Conservation (phyloP, 208 protist species). For the Trypanosoma caninum region DNA sequence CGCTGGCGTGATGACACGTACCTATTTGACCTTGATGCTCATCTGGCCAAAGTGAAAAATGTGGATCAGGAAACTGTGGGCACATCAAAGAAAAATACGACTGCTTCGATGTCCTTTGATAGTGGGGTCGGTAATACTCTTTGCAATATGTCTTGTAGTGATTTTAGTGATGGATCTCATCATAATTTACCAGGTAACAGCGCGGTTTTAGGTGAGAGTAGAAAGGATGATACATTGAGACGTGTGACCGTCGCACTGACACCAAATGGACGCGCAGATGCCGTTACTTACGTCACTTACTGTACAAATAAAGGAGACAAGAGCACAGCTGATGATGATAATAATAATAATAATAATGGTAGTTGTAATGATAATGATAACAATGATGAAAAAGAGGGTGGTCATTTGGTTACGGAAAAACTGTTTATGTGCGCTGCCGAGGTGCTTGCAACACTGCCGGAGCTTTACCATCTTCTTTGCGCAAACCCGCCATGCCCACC, state of each 20-base stretch:
- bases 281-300: constrained; percentile 79
- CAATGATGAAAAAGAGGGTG: not conserved
- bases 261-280: constrained; percentile 89
- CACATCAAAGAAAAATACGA: not conserved
- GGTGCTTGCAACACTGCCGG: constrained; percentile 62
- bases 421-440: constrained; percentile 83
- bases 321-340: constrained; percentile 15
- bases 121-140: not conserved
- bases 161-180: constrained; percentile 1
- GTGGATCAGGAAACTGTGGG: constrained; percentile 1
- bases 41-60: constrained; percentile 34
- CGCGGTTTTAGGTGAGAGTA: constrained; percentile 19
- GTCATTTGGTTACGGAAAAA: constrained; percentile 33
- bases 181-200: constrained; percentile 14
- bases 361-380: not conserved
- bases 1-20: constrained; percentile 74
- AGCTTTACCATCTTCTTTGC: constrained; percentile 70
- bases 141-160: too few species aligned
- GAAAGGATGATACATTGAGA: constrained; percentile 26
- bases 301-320: not conserved
- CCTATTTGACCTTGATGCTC: constrained; percentile 68
- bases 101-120: not conserved
- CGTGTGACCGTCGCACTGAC: constrained; percentile 86
- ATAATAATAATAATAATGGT: not conserved
- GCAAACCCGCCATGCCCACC: constrained; percentile 33